Base-by-base conservation (phyloP, 208 protist genomes). In the Leishmania guyanensis region DNA sequence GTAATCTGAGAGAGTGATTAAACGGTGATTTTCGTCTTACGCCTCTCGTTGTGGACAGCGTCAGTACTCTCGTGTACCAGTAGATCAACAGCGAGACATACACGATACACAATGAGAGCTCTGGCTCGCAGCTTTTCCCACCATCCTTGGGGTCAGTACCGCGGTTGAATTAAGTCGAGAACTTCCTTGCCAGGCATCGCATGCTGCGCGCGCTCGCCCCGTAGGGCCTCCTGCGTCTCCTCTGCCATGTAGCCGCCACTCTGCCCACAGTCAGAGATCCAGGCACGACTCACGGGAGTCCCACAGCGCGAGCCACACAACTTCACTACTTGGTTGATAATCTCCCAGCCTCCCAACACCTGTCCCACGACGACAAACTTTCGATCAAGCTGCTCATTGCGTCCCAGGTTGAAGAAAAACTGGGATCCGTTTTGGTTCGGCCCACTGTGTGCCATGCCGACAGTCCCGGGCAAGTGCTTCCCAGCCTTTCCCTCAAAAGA, bases 341-440 rank as follows among this genome's bases (percentile, higher is more conserved):
- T 84, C 54, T 97, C 90, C 91, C 93, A 96, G 22, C 95, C 95
- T 16, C 94, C 92, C 22, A 97, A 46, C 22, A 98, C 94, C 69
- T 98, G 94, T 8, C 95, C 95, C 9, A 98, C 93, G 29, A 98
- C 95, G 51, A 98, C 93, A 89, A 97, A 97, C 77, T 97, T 98
- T 17, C 91, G 86, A 83, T 98, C 94, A 0, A 98, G 89, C 75
- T 98, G 93, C 75, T 94, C 89, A 78, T 95, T 96, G 36, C 85
- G 77, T 17, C 60, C 76, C 5, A 95, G 83, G 66, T 97, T 98
- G 86, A 98, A 97, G 80, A 98, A 98, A 78, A 98, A 98, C 87
- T 98, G 96, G 3, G 94, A 97, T n/a, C 95, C 95, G 65, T 97
- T 97, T 80, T 92, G 91, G 83, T 98, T 93, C 1, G 95, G 95